Conservation (phyloP, 2,329 filamentous ascomycete species). For the Elsinoe fawcettii region DNA sequence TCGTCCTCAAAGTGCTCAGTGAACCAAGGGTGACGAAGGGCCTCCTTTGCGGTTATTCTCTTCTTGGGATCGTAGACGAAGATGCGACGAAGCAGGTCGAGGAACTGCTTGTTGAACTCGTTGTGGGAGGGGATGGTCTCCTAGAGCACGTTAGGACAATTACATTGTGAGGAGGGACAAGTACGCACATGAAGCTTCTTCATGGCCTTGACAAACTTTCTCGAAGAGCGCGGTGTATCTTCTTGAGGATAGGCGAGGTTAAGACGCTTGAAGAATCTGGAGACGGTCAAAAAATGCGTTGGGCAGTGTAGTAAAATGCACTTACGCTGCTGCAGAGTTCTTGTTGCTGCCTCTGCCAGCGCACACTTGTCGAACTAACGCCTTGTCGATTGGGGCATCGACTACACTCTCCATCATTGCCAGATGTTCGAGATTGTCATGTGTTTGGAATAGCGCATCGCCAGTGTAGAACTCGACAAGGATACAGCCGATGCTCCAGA, state of each 20-base stretch:
- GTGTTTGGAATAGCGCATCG: conserved; percentile 60
- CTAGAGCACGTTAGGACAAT: conserved; percentile 34
- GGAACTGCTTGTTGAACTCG: conserved; percentile 54
- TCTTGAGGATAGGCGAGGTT: conserved; percentile 56
- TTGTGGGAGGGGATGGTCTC: conserved; percentile 53
- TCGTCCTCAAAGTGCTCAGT: conserved; percentile 57
- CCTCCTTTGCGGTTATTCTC: conserved; percentile 57
- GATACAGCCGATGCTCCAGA: conserved; percentile 64
- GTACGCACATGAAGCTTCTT: conserved; percentile 50
- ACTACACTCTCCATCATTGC: conserved; percentile 63
- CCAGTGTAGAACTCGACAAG: conserved; percentile 62
- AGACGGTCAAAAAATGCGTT: neutral
- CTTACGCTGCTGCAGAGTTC: conserved; percentile 51
- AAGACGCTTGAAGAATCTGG: conserved; percentile 31
- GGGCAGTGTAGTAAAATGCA: conserved; percentile 16
- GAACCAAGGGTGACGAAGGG: conserved; percentile 60
- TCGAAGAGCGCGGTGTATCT: conserved; percentile 55
- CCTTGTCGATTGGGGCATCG: conserved; percentile 47
- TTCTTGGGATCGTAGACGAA: conserved; percentile 61
- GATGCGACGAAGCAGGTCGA: conserved; percentile 55
- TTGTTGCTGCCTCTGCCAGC: conserved; percentile 40
- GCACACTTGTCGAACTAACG: conserved; percentile 47
- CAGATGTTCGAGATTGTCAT: conserved; percentile 60
- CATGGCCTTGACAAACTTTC: conserved; percentile 63
- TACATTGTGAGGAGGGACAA: conserved; percentile 7